Evolutionary conservation across 768 basidiomycete genomes (phyloP).

Genomic region (Calocera cornea): DNA sequence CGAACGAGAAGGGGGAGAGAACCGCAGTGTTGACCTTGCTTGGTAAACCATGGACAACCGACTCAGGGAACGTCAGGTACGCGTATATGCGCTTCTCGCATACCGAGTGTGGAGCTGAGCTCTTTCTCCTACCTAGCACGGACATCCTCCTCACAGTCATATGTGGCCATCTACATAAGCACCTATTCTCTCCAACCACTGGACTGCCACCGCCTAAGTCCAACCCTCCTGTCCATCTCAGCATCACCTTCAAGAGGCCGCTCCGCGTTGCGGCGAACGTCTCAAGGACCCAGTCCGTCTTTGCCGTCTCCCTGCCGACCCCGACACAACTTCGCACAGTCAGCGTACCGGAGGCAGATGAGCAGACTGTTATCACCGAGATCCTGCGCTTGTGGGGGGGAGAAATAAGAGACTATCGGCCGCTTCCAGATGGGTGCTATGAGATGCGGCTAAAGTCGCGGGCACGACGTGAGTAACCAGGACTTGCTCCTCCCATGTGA

Average conservation of each 20-base stretch:
- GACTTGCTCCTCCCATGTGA: neutral
- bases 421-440: neutral
- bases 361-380: neutral
- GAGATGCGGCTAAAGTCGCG: neutral
- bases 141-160: neutral
- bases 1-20: neutral
- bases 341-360: neutral
- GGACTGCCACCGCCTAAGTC: neutral
- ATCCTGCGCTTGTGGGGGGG: neutral
- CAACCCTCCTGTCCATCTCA: neutral
- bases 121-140: neutral
- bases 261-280: neutral
- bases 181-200: neutral
- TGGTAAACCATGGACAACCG: neutral
- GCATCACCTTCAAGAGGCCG: neutral
- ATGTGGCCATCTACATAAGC: neutral
- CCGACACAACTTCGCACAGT: neutral
- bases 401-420: neutral
- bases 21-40: neutral
- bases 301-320: neutral
- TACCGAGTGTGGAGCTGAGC: neutral
- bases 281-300: neutral
- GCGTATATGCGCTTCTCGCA: neutral
- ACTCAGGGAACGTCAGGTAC: neutral
- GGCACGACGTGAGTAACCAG: neutral